Evolutionary conservation across 257 asterid species (phyloP).

Genomic region (Ocimum tenuiflorum): DNA sequence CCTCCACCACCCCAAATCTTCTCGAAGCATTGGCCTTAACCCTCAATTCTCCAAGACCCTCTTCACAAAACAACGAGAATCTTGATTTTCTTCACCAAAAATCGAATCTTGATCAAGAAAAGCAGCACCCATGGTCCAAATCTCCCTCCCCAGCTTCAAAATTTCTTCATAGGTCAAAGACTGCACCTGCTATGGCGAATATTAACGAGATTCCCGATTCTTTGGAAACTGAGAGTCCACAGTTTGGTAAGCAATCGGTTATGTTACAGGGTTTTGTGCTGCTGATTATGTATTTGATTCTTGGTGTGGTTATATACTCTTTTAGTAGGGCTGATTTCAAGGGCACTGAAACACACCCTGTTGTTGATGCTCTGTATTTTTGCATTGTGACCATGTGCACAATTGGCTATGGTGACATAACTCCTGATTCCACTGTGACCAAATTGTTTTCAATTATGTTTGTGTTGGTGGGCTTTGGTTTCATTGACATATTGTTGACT

Average conservation of each 20-base stretch:
- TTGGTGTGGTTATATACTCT: constrained; percentile 71
- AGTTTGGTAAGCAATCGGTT: constrained; percentile 34
- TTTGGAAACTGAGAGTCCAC: constrained; percentile 39
- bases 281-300: constrained; percentile 63
- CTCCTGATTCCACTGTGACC: constrained; percentile 53
- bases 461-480: constrained; percentile 90
- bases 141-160: constrained; percentile 28
- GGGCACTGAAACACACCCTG: constrained; percentile 62
- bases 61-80: constrained; percentile 4
- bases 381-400: constrained; percentile 97
- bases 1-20: constrained; percentile 29
- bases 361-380: constrained; percentile 86
- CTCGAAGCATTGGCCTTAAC: constrained; percentile 39
- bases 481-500: constrained; percentile 64
- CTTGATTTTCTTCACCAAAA: not conserved
- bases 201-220: constrained; percentile 40
- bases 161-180: constrained; percentile 68
- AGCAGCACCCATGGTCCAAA: constrained; percentile 39
- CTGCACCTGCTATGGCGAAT: constrained; percentile 84
- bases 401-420: constrained; percentile 93
- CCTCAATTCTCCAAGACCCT: constrained; percentile 25
- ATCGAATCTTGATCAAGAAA: constrained; percentile 31
- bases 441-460: constrained; percentile 70
- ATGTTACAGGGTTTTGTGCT: constrained; percentile 59
- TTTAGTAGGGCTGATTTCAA: constrained; percentile 43